Evolutionary conservation across 2,329 filamentous ascomycete species (phyloP).

Genomic region (Nigrospora sphaerica): DNA sequence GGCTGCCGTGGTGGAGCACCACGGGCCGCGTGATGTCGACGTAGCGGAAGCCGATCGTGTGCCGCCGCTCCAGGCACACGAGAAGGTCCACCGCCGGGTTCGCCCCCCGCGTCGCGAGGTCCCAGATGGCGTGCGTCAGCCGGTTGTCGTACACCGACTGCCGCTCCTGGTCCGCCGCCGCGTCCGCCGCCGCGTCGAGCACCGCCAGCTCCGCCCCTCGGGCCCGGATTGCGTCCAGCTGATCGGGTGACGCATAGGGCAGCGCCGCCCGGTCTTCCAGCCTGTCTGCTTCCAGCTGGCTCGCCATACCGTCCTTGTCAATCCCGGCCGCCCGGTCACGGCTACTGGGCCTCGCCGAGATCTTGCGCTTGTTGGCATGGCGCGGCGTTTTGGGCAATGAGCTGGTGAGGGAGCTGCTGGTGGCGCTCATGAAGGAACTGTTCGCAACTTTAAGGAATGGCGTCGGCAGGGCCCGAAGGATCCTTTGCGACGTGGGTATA

Average conservation of each 20-base stretch:
- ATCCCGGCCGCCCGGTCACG: constrained; percentile 28
- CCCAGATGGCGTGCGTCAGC: constrained; percentile 91
- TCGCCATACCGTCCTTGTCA: constrained; percentile 43
- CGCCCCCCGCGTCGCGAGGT: constrained; percentile 79
- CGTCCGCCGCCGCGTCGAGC: constrained; percentile 49
- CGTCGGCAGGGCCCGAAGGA: constrained; percentile 82
- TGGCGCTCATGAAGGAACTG: constrained; percentile 89
- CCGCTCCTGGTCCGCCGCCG: constrained; percentile 62
- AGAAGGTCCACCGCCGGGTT: constrained; percentile 92
- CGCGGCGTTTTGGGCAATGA: constrained; percentile 61
- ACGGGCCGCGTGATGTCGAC: constrained; percentile 89
- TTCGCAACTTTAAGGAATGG: constrained; percentile 91
- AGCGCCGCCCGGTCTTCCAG: constrained; percentile 8
- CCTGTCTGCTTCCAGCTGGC: constrained; percentile 1
- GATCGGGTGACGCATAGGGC: too few relatives aligned
- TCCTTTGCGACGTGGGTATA: constrained; percentile 84
- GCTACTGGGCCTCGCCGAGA: constrained; percentile 24
- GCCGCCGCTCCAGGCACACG: constrained; percentile 83
- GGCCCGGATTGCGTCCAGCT: constrained; percentile 38
- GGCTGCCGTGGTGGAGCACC: constrained; percentile 88
- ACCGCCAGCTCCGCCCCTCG: constrained; percentile 19
- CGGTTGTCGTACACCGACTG: constrained; percentile 73
- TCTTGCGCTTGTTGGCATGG: constrained; percentile 53
- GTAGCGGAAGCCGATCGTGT: constrained; percentile 92
- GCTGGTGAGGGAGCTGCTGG: constrained; percentile 76